Conservation (phyloP, 2,329 filamentous ascomycete genomes). For the Akanthomyces dipterigenus region DNA sequence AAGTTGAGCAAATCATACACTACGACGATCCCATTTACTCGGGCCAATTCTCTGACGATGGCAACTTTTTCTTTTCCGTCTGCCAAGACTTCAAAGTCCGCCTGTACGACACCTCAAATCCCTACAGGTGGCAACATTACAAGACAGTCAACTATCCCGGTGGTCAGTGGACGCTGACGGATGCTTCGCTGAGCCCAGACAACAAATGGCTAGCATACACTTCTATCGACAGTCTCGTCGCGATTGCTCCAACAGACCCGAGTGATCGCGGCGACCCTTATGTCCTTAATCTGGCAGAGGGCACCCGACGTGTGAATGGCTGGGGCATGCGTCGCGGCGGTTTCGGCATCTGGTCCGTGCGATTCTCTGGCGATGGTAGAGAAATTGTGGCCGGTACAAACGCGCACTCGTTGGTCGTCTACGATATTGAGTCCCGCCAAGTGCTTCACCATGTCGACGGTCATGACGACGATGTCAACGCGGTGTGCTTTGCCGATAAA, state of each 20-base stretch:
- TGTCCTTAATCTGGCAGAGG: conserved; percentile 59
- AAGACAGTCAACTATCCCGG: conserved; percentile 81
- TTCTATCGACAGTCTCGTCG: conserved; percentile 78
- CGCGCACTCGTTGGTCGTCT: conserved; percentile 73
- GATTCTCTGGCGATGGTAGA: conserved; percentile 86
- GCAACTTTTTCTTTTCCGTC: conserved; percentile 93
- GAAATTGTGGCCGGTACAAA: conserved; percentile 88
- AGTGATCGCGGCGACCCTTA: conserved; percentile 74
- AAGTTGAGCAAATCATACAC: conserved; percentile 80
- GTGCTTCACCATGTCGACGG: conserved; percentile 70
- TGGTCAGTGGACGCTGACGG: conserved; percentile 93
- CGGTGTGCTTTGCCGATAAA: conserved; percentile 89
- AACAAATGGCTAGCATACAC: conserved; percentile 90
- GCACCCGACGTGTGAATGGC: conserved; percentile 20
- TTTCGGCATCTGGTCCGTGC: conserved; percentile 77
- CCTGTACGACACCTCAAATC: conserved; percentile 96
- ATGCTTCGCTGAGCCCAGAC: conserved; percentile 84
- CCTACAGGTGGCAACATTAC: conserved; percentile 93
- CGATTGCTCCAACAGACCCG: conserved; percentile 80
- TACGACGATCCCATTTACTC: conserved; percentile 85
- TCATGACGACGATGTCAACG: conserved; percentile 87
- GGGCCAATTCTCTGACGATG: conserved; percentile 93
- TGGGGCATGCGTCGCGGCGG: conserved; percentile 25
- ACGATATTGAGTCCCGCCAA: conserved; percentile 77
- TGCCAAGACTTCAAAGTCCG: conserved; percentile 90